Evolutionary conservation across 768 basidiomycete species (phyloP), one percentile per base, ranked within the genome.

Genomic region (Boletus bicolor): DNA sequence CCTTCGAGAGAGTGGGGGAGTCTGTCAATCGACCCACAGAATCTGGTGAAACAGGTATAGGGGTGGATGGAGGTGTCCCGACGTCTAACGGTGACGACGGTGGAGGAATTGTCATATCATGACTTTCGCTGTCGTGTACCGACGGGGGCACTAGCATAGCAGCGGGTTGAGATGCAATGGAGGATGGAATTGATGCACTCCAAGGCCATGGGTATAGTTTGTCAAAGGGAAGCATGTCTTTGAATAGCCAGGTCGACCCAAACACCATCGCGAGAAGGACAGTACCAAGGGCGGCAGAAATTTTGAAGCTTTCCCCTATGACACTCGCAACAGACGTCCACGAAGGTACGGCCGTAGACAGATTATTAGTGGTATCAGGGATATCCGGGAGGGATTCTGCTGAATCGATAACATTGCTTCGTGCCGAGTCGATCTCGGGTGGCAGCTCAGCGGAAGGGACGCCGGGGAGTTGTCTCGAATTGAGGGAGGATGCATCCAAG

Each of bases 381-480:
- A 59, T 58, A 54, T 57, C 49, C 38, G 60, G 52, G 15, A 58
- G 30, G n/a, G 64, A 26, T 9, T 68, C 60, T 21, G 55, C 47
- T 0, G 60, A 53, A 32, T 63, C 55, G 10, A 64, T 53, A 28
- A 36, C 54, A 32, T 32, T 58, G 15, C 51, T 54, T 38, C 46
- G 41, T 44, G 48, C 54, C 10, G 54, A 48, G 44, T 61, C 56
- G 26, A 60, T 49, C 36, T 66, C 62, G 36, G 72, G 72, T 17
- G 71, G 68, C 9, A 57, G 57, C 7, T 76, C 67, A 3, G 64
- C 74, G 3, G 70, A 68, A 7, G 79, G 79, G 0, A 81, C 81
- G 3, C 82, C 84, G 52, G 88, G 86, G 3, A 89, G 73, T 21
- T 89, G 76, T 58, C 84, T 76, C 6, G 79, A 82, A 61, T 77